Conservation (phyloP, 2,329 filamentous ascomycete genomes). For the Paraphaeosphaeria minitans region DNA sequence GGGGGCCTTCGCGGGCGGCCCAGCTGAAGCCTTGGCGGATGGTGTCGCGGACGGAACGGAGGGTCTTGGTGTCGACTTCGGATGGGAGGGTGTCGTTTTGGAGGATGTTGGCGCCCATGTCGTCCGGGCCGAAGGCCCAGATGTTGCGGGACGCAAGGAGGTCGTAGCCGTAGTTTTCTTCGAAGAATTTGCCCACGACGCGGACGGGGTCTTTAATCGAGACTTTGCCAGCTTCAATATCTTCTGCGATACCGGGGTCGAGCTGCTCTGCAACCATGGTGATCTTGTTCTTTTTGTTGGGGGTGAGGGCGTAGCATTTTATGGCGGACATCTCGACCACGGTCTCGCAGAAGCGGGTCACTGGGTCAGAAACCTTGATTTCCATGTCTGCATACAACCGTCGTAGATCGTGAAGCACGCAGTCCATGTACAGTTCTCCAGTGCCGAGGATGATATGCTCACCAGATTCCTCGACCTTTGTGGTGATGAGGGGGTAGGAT, state of each 20-base stretch:
- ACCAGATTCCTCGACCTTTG: constrained; percentile 96
- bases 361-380: constrained; percentile 96
- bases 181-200: constrained; percentile 95
- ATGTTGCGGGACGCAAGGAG: constrained; percentile 91
- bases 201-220: constrained; percentile 91
- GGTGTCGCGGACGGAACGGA: constrained; percentile 86
- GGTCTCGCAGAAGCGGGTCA: constrained; percentile 96
- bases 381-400: constrained; percentile 98
- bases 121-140: constrained; percentile 97
- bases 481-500: constrained; percentile 92
- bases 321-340: constrained; percentile 97
- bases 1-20: constrained; percentile 91
- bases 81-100: constrained; percentile 95
- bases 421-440: constrained; percentile 99
- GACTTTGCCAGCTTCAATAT: constrained; percentile 90
- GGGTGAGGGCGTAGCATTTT: constrained; percentile 96
- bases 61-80: constrained; percentile 90
- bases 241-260: constrained; percentile 90
- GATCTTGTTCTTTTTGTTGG: constrained; percentile 99
- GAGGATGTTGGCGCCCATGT: constrained; percentile 91
- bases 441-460: constrained; percentile 96
- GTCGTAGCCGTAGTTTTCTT: constrained; percentile 97
- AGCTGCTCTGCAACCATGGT: constrained; percentile 98
- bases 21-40: constrained; percentile 96
- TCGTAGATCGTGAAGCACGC: constrained; percentile 91